Conservation (phyloP, 768 basidiomycete genomes). For the Kwoniella newhampshirensis region DNA sequence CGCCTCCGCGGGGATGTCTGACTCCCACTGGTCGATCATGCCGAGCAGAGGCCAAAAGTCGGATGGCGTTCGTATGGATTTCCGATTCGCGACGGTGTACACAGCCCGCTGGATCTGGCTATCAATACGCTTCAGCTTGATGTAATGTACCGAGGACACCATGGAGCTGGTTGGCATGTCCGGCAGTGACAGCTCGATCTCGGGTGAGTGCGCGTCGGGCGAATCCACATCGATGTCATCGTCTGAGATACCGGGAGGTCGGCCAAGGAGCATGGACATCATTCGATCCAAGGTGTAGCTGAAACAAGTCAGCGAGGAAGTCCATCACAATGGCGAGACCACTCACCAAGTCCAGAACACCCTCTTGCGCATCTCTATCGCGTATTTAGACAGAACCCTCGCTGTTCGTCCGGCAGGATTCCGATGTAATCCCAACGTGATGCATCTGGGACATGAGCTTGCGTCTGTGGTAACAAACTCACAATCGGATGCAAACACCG, state of each 20-base stretch:
- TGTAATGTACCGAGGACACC: conserved; percentile 24
- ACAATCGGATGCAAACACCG: conserved; percentile 21
- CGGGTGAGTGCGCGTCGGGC: conserved; percentile 2
- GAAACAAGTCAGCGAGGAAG: background rate
- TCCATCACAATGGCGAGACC: background rate
- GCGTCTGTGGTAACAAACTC: background rate
- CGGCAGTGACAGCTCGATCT: background rate
- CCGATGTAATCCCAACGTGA: conserved; percentile 24
- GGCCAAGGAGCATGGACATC: conserved; percentile 34
- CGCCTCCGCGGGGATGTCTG: conserved; percentile 10
- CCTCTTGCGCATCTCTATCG: conserved; percentile 33
- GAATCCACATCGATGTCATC: conserved; percentile 45
- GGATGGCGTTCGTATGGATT: too few relatives aligned
- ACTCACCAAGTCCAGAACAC: conserved; percentile 44
- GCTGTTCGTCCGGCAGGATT: conserved; percentile 1
- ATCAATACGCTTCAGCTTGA: conserved; percentile 26
- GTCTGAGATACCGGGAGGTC: conserved; percentile 38
- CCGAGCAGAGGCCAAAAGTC: conserved; percentile 16
- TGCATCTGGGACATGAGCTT: conserved; percentile 7
- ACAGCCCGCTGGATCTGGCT: conserved; percentile 23
- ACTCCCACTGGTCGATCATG: conserved; percentile 13
- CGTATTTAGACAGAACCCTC: conserved; percentile 5
- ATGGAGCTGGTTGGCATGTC: conserved; percentile 12
- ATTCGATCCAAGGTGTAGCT: conserved; percentile 28
- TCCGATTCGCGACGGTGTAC: conserved; percentile 10